Evolutionary conservation across 2,329 filamentous ascomycete genomes (phyloP).

Genomic region (Chalaropsis thielavioides): DNA sequence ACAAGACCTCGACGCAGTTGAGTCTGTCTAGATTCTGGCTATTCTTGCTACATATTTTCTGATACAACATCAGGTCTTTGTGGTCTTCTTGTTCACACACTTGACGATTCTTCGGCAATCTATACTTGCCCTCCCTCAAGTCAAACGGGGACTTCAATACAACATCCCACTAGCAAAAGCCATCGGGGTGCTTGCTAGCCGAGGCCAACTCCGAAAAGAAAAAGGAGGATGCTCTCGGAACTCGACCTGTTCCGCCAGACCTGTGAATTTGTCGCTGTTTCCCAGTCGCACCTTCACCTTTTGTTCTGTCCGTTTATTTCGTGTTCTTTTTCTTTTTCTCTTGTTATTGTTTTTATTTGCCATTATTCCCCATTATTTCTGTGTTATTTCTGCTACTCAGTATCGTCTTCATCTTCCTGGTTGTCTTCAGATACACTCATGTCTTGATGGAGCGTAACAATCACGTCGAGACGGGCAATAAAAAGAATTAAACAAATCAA

Average conservation of each 20-base stretch:
- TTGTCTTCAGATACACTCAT: neutral
- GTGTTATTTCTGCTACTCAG: neutral
- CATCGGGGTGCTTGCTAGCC: neutral
- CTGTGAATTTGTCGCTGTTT: neutral
- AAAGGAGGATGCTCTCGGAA: neutral
- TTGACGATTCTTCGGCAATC: neutral
- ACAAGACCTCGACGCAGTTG: neutral
- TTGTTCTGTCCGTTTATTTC: neutral
- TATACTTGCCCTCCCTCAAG: too few relatives aligned
- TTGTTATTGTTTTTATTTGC: neutral
- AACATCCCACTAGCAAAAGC: neutral
- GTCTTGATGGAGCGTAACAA: neutral
- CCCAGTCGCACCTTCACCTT: neutral
- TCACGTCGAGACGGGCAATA: neutral
- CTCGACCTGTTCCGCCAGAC: neutral
- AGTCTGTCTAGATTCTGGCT: neutral
- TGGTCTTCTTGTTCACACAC: neutral
- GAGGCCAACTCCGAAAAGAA: neutral
- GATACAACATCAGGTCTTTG: too few relatives aligned
- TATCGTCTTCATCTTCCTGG: neutral
- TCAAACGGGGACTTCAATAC: too few relatives aligned
- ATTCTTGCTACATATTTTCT: neutral
- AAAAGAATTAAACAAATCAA: neutral
- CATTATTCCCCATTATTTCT: constrained; percentile 1
- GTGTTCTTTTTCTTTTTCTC: neutral